Evolutionary conservation across 768 basidiomycete species (phyloP), one percentile per base, ranked within the genome.

Genomic region (Symmetrospora coprosmae): DNA sequence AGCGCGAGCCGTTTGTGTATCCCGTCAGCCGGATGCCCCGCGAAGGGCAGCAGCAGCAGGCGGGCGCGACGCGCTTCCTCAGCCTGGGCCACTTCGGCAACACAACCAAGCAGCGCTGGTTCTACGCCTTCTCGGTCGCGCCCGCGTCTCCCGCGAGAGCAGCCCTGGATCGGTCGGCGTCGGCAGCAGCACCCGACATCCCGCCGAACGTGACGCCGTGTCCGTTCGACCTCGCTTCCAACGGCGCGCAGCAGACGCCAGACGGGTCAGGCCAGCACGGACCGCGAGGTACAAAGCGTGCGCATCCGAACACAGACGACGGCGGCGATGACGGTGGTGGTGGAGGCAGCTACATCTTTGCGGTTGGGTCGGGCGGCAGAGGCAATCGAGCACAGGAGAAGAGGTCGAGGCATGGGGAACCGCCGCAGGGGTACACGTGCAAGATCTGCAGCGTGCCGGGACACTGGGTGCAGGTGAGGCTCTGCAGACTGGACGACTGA

Each of bases 1-100:
- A 99, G 71, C 76, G 91, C 51, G 90, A 96, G 61, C 91, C 94
- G 0, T 92, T 83, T 70, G 71, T 79, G 3, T 96, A 90, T 90
- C 79, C 81, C 0, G 39, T 40, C 2, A 19, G 40, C 8, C 28
- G 25, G 4, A 28, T 16, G 4, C 34, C 60, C n/a, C 28, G 17
- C 35, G 40, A 82, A 82, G 34, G 82, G 83, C 23, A 46, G 68
- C 6, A 78, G 52, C n/a, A 76, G 19, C 79, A 87, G 31, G 74
- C 85, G 38, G 67, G 39, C 1, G 59, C 41, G 13, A 68, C 67
- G 81, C 83, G 89, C 37, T 91, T 92, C 64, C 78, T 99, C 41
- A 83, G 85, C 62, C 76, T 99, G 7, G 94, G 89, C 34, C 78
- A 84, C n/a, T 86, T 96, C 70, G 89, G 87, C 76, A 60, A 69